Evolutionary conservation across 352 stramenopile species (phyloP).

Genomic region (Globisporangium polare): DNA sequence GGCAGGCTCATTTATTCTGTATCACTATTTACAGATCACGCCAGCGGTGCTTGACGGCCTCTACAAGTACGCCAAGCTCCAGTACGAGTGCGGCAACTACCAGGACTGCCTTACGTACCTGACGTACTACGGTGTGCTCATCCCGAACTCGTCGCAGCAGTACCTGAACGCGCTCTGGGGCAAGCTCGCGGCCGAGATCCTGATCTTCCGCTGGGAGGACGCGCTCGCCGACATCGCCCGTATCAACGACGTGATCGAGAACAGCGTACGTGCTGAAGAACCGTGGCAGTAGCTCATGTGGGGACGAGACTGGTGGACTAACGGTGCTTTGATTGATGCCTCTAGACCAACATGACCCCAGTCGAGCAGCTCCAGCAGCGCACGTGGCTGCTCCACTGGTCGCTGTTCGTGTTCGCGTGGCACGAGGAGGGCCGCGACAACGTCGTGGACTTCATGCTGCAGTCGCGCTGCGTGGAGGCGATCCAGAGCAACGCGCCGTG

Average conservation of each 20-base stretch:
- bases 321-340: conserved; percentile 6
- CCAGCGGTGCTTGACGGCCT: conserved; percentile 87
- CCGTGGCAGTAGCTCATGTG: not conserved
- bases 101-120: conserved; percentile 88
- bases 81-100: conserved; percentile 97
- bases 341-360: conserved; percentile 64
- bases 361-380: conserved; percentile 96
- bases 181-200: conserved; percentile 95
- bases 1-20: conserved; percentile 1
- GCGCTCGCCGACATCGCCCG: conserved; percentile 91
- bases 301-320: not conserved
- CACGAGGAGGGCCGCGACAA: conserved; percentile 93
- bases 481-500: conserved; percentile 99
- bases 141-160: conserved; percentile 82
- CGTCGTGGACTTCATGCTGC: conserved; percentile 97
- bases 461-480: conserved; percentile 91
- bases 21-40: conserved; percentile 59
- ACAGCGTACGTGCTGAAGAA: conserved; percentile 55
- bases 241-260: conserved; percentile 94
- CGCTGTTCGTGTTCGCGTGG: conserved; percentile 94
- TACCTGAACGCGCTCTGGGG: conserved; percentile 93
- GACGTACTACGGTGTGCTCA: conserved; percentile 87
- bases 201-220: conserved; percentile 96
- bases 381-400: conserved; percentile 98
- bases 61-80: conserved; percentile 95